These are phyloP conservation scores for Pneumocystis carinii DNA, from an alignment of 1,139 yeast genomes.

Conservation along the genomic window DNA sequence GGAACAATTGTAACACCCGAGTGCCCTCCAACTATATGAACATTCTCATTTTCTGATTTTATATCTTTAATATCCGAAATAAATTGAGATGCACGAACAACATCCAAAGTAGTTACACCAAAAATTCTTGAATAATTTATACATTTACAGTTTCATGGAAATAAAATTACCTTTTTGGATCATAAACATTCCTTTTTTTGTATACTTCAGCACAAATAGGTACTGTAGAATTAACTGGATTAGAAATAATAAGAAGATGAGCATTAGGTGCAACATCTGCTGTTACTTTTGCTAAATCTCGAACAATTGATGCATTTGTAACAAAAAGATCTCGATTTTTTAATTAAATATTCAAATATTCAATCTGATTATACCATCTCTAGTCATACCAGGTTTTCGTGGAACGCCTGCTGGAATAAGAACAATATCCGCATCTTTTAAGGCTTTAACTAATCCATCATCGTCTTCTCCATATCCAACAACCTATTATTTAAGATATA, in stretches of 20 bases:
- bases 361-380: constrained; percentile 23
- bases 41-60: constrained; percentile 38
- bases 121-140: constrained; percentile 35
- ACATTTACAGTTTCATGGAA: neutral
- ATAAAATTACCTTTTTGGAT: constrained; percentile 45
- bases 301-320: constrained; percentile 91
- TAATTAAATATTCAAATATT: neutral
- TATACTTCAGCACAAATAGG: constrained; percentile 95
- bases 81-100: constrained; percentile 86
- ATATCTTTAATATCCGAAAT: constrained; percentile 47
- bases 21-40: constrained; percentile 86
- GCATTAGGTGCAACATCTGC: constrained; percentile 84
- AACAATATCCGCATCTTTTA: constrained; percentile 72
- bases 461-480: constrained; percentile 73
- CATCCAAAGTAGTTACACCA: constrained; percentile 95
- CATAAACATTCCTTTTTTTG: constrained; percentile 71
- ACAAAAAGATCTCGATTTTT: constrained; percentile 56
- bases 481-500: constrained; percentile 21
- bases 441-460: constrained; percentile 55
- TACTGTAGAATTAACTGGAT: constrained; percentile 97
- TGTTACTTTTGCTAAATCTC: constrained; percentile 77
- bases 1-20: constrained; percentile 98
- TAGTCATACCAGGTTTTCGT: constrained; percentile 98
- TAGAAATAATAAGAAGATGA: constrained; percentile 72
- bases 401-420: constrained; percentile 98